These are phyloP conservation scores for Terana coerulea DNA, from an alignment of 768 basidiomycete species.

Conservation along the genomic window DNA sequence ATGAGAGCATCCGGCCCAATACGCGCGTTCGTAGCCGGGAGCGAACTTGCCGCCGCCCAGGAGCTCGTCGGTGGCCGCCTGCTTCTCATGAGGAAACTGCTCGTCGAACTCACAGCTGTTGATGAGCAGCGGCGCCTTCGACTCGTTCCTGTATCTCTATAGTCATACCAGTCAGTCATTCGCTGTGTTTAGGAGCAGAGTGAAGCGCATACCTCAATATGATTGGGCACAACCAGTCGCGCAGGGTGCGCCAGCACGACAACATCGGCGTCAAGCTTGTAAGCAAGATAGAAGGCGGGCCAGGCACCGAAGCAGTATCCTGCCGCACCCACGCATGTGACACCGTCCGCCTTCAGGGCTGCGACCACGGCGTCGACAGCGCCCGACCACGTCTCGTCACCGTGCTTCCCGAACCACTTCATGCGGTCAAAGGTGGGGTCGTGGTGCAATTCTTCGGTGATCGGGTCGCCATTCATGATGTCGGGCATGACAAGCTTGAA, in stretches of 20 bases:
- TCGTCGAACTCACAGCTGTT: conserved; percentile 35
- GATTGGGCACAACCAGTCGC: conserved; percentile 32
- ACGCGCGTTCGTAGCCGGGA: conserved; percentile 34
- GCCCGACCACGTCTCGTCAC: conserved; percentile 29
- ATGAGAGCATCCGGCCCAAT: conserved; percentile 27
- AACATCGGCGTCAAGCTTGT: conserved; percentile 36
- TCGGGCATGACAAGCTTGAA: conserved; percentile 27
- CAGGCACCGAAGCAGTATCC: conserved; percentile 44
- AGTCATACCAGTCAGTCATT: not conserved
- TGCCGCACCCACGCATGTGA: conserved; percentile 35
- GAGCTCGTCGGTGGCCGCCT: conserved; percentile 33
- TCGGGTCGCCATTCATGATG: conserved; percentile 24
- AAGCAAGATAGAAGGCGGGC: conserved; percentile 44
- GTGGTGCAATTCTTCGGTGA: conserved; percentile 10
- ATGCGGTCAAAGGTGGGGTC: conserved; percentile 24
- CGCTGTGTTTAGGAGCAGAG: not conserved
- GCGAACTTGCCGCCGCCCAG: conserved; percentile 33
- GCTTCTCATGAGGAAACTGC: conserved; percentile 30
- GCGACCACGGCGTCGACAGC: conserved; percentile 34
- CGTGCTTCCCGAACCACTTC: conserved; percentile 34
- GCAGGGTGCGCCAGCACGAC: conserved; percentile 46
- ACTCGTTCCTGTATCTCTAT: conserved; percentile 29
- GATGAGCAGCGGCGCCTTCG: conserved; percentile 40
- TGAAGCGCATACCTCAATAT: conserved; percentile 31
- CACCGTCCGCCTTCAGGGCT: conserved; percentile 34